Evolutionary conservation across 2,329 filamentous ascomycete genomes (phyloP).

Genomic region (Aspergillus sp.): DNA sequence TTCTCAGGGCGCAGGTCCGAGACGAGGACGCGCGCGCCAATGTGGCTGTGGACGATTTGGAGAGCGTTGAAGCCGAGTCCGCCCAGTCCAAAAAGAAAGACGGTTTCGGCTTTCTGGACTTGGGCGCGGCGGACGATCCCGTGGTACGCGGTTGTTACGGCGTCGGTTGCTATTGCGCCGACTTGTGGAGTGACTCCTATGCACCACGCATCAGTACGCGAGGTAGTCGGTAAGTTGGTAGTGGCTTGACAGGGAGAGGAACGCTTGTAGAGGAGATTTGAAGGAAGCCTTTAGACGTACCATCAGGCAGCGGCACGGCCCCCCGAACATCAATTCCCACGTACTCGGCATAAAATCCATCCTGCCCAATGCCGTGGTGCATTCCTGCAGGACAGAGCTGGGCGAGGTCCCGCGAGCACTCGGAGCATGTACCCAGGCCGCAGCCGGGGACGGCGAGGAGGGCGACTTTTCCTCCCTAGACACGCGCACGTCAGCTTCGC

Average conservation of each 20-base stretch:
- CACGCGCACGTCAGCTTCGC: not conserved
- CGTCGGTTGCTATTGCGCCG: slow-evolving; percentile 48
- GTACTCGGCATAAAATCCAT: slow-evolving; percentile 51
- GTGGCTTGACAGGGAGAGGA: no score
- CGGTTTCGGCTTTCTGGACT: slow-evolving; percentile 41
- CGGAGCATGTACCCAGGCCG: slow-evolving; percentile 35
- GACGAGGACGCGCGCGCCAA: slow-evolving; percentile 52
- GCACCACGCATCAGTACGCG: not conserved
- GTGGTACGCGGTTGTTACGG: slow-evolving; percentile 48
- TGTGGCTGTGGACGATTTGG: slow-evolving; percentile 48
- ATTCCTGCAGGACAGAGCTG: slow-evolving; percentile 40
- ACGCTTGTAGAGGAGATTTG: no score
- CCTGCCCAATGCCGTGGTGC: slow-evolving; percentile 51
- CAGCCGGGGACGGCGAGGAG: slow-evolving; percentile 32
- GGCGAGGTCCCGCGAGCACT: slow-evolving; percentile 46
- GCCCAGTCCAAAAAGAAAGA: slow-evolving; percentile 49
- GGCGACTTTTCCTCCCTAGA: slow-evolving; percentile 12
- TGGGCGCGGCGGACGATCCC: slow-evolving; percentile 44
- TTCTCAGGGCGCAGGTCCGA: slow-evolving; percentile 41
- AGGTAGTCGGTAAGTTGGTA: no score
- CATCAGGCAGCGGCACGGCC: slow-evolving; percentile 26
- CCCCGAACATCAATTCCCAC: slow-evolving; percentile 32
- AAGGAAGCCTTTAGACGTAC: no score
- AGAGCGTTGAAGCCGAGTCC: slow-evolving; percentile 50
- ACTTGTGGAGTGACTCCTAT: slow-evolving; percentile 28